Evolutionary conservation across 129 eudicot genomes (phyloP).

Genomic region (Helianthus tuberosus): DNA sequence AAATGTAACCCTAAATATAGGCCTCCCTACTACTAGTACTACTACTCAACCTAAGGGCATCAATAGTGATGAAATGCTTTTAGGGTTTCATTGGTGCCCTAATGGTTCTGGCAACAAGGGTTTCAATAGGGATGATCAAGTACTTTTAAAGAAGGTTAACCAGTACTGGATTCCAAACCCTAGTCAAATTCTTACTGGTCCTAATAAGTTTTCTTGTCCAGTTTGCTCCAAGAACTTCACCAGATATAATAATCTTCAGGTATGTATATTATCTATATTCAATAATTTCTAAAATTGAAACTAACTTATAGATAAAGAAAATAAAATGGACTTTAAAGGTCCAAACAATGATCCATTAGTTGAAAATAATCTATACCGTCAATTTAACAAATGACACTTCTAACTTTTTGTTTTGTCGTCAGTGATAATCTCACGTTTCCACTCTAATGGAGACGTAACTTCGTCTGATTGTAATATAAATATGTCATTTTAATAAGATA

Average conservation of each 20-base stretch:
- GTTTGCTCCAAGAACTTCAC: slow-evolving; percentile 68
- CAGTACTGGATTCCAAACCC: slow-evolving; percentile 69
- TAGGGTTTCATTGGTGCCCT: slow-evolving; percentile 25
- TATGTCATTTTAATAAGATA: too few species aligned
- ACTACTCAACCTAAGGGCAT: slow-evolving; percentile 15
- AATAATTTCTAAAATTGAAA: neutral
- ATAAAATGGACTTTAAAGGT: too few species aligned
- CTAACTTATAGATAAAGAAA: neutral
- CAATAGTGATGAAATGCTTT: slow-evolving; percentile 12
- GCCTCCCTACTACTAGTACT: slow-evolving; percentile 33
- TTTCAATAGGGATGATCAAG: slow-evolving; percentile 4
- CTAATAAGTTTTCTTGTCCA: slow-evolving; percentile 61
- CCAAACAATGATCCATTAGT: too few species aligned
- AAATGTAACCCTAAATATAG: slow-evolving; percentile 44
- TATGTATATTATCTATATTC: slow-evolving; percentile 25
- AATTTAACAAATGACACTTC: too few species aligned
- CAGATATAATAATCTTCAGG: slow-evolving; percentile 74
- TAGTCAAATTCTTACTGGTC: slow-evolving; percentile 64
- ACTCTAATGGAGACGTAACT: too few species aligned
- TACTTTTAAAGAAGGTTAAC: slow-evolving; percentile 31
- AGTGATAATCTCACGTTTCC: too few species aligned
- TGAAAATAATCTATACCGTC: too few species aligned
- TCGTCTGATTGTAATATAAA: too few species aligned
- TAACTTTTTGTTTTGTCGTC: too few species aligned
- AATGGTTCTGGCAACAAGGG: slow-evolving; percentile 1